Conservation (phyloP, 305 asterid genomes). For the Petunia hybrid region DNA sequence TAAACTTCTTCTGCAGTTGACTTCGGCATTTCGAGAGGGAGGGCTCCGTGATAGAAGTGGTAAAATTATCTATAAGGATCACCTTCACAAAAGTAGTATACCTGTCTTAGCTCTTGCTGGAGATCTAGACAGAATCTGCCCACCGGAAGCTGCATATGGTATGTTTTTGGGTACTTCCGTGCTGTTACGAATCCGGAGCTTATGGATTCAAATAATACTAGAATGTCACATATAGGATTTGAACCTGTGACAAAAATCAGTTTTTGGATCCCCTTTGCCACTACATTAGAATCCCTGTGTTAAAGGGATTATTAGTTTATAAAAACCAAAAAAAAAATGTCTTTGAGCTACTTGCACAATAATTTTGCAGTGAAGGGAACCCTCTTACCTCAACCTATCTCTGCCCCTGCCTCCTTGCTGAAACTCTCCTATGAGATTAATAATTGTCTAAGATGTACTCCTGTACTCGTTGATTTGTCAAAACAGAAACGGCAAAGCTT, state of each 20-base stretch:
- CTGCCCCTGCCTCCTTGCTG: too few species aligned
- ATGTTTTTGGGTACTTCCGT: constrained; percentile 35
- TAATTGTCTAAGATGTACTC: neutral
- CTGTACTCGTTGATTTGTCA: neutral
- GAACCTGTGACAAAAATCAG: too few species aligned
- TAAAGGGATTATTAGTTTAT: too few species aligned
- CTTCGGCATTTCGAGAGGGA: constrained; percentile 38
- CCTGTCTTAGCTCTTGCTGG: constrained; percentile 46
- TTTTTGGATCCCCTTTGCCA: too few species aligned
- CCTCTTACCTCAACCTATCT: too few species aligned
- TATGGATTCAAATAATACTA: too few species aligned
- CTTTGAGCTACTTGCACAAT: too few species aligned
- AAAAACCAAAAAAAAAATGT: too few species aligned
- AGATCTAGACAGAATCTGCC: constrained; percentile 43
- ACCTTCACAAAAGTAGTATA: constrained; percentile 40
- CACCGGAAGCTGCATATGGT: constrained; percentile 46
- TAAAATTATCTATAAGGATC: constrained; percentile 40
- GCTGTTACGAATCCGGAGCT: neutral
- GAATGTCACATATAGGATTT: too few species aligned
- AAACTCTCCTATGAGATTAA: neutral
- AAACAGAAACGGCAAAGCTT: constrained; percentile 42
- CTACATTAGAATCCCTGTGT: too few species aligned
- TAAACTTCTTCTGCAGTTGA: constrained; percentile 42
- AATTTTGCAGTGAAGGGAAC: too few species aligned
- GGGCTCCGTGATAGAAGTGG: constrained; percentile 41